phyloP scores from a whole-genome alignment of 768 basidiomycete species.

The Phlebiopsis flavidoalba region DNA sequence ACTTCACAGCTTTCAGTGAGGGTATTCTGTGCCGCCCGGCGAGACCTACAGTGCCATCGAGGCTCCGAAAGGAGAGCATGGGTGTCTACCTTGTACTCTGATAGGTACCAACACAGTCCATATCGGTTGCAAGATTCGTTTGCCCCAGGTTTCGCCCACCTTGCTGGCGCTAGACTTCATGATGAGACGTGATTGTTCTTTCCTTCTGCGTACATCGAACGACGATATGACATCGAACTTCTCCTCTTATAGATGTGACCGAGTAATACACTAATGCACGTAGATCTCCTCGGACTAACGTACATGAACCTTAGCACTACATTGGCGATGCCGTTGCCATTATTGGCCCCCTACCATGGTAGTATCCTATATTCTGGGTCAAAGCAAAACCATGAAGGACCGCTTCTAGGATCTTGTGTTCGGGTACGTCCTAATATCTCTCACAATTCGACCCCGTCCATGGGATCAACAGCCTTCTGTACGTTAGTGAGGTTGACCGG shows the following conservation, averaged over 20 bases:
- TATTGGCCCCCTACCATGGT: slow-evolving; percentile 99
- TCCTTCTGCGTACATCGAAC: slow-evolving; percentile 7
- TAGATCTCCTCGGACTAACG: slow-evolving; percentile 6
- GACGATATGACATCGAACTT: background rate
- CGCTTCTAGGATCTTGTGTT: slow-evolving; percentile 76
- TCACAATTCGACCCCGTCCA: background rate
- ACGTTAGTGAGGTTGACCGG: slow-evolving; percentile 41
- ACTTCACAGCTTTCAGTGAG: slow-evolving; percentile 80
- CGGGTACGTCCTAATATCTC: slow-evolving; percentile 53
- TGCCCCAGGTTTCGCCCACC: slow-evolving; percentile 93
- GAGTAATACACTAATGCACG: slow-evolving; percentile 14
- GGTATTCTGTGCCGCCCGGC: slow-evolving; percentile 95
- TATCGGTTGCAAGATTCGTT: slow-evolving; percentile 98
- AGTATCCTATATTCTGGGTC: slow-evolving; percentile 21
- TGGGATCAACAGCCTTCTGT: slow-evolving; percentile 4
- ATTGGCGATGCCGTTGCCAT: slow-evolving; percentile 96
- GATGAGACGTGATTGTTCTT: slow-evolving; percentile 79
- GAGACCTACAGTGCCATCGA: slow-evolving; percentile 98
- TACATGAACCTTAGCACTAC: slow-evolving; percentile 53
- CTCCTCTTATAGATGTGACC: slow-evolving; percentile 31
- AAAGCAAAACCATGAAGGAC: slow-evolving; percentile 2
- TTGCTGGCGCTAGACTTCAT: slow-evolving; percentile 97
- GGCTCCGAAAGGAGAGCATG: slow-evolving; percentile 99
- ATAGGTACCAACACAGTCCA: slow-evolving; percentile 93
- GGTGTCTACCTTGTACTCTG: slow-evolving; percentile 97